Percentiles rank a stretch among this genome's conserved stretches.
Evolutionary conservation across 2,329 filamentous ascomycete genomes (phyloP).

Genomic region (Myrmaecium sp.): DNA sequence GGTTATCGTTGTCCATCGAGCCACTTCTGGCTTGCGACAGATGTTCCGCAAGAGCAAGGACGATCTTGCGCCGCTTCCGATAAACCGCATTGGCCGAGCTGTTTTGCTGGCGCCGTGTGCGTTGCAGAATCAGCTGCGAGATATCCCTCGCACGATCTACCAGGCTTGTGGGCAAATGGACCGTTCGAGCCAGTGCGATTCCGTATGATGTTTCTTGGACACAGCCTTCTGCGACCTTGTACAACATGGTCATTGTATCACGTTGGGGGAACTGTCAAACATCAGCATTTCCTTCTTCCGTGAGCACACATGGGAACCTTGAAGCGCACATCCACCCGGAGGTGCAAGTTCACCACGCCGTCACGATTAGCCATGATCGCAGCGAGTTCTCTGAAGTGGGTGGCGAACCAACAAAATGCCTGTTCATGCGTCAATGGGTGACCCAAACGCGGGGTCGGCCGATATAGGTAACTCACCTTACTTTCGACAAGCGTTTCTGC

Average conservation of each 20-base stretch:
- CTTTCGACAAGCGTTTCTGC: slow-evolving; percentile 74
- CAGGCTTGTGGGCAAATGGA: slow-evolving; percentile 53
- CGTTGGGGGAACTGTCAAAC: slow-evolving; percentile 23
- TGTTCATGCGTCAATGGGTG: slow-evolving; percentile 10
- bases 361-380: slow-evolving; percentile 55
- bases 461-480: slow-evolving; percentile 12
- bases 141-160: slow-evolving; percentile 52
- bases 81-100: slow-evolving; percentile 41
- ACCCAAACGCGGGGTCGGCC: no score
- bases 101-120: slow-evolving; percentile 40
- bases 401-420: slow-evolving; percentile 80
- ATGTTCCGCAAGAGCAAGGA: slow-evolving; percentile 57
- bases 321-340: slow-evolving; percentile 48
- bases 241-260: slow-evolving; percentile 68
- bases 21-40: slow-evolving; percentile 51
- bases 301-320: neutral
- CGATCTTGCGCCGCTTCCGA: slow-evolving; percentile 50
- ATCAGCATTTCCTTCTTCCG: slow-evolving; percentile 2
- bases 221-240: slow-evolving; percentile 59
- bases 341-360: slow-evolving; percentile 69
- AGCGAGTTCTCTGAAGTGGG: slow-evolving; percentile 76
- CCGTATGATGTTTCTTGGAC: slow-evolving; percentile 65
- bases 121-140: slow-evolving; percentile 42
- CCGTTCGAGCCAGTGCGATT: slow-evolving; percentile 57
- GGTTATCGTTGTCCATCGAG: slow-evolving; percentile 43